These are phyloP conservation scores for Russula abietina DNA, from an alignment of 768 basidiomycete species.

Conservation along the genomic window DNA sequence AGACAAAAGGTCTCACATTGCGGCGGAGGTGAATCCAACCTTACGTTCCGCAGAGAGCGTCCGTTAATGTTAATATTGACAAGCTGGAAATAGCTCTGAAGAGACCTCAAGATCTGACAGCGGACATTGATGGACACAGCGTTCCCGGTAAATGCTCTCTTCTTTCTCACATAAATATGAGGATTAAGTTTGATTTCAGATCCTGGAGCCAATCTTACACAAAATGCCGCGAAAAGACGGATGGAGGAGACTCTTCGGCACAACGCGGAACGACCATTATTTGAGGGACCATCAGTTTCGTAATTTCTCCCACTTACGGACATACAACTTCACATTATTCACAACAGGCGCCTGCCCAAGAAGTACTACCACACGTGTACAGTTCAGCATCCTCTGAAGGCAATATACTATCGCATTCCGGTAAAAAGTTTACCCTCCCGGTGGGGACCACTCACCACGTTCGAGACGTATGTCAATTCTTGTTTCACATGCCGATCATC, in stretches of 20 bases:
- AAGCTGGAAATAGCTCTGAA: constrained; percentile 18
- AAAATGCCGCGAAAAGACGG: constrained; percentile 43
- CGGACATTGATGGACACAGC: neutral
- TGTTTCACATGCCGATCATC: neutral
- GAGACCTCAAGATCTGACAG: neutral
- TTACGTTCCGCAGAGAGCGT: neutral
- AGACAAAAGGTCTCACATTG: constrained; percentile 44
- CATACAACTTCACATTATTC: constrained; percentile 1
- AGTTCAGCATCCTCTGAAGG: constrained; percentile 57
- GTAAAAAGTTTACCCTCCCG: constrained; percentile 76
- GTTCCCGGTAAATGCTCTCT: neutral
- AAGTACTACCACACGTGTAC: constrained; percentile 85
- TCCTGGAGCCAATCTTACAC: constrained; percentile 3
- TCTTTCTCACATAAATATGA: neutral
- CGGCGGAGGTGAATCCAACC: constrained; percentile 41
- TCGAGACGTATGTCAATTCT: constrained; percentile 48
- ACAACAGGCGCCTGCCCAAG: constrained; percentile 45
- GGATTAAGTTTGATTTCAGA: neutral
- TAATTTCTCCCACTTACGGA: neutral
- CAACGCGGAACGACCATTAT: constrained; percentile 63
- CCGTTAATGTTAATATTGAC: constrained; percentile 8
- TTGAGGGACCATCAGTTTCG: constrained; percentile 48
- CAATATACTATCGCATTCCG: constrained; percentile 62
- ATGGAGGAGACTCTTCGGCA: constrained; percentile 55
- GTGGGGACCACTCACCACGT: constrained; percentile 67